A percentile compares a stretch with the other conserved stretches of the same genome.
Conservation (phyloP, 1,284 basidiomycete genomes). For the Malassezia globosa region DNA sequence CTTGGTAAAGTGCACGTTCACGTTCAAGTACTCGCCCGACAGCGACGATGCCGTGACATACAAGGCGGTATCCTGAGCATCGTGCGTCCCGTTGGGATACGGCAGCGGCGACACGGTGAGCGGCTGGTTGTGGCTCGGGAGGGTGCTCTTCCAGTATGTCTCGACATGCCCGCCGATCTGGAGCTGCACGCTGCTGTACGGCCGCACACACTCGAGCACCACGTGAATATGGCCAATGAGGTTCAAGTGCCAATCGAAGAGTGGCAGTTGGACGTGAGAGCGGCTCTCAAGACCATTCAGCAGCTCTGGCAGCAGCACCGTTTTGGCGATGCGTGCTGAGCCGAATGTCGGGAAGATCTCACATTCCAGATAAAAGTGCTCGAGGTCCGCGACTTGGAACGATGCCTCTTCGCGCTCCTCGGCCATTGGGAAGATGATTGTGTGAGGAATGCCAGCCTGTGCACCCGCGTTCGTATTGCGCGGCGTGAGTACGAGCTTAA, state of each 20-base stretch:
- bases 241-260: slow-evolving; percentile 83
- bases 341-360: slow-evolving; percentile 96
- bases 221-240: slow-evolving; percentile 91
- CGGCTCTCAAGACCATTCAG: slow-evolving; percentile 51
- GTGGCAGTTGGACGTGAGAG: slow-evolving; percentile 52
- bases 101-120: slow-evolving; percentile 1
- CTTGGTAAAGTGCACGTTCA: slow-evolving; percentile 79
- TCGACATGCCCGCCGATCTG: slow-evolving; percentile 72
- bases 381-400: slow-evolving; percentile 71
- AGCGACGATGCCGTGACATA: slow-evolving; percentile 72
- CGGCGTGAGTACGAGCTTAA: slow-evolving; percentile 85
- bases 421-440: slow-evolving; percentile 62
- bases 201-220: slow-evolving; percentile 73
- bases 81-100: slow-evolving; percentile 18
- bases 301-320: slow-evolving; percentile 68
- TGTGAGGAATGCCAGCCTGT: slow-evolving; percentile 50
- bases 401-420: slow-evolving; percentile 71
- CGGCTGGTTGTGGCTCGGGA: slow-evolving; percentile 23
- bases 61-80: slow-evolving; percentile 21
- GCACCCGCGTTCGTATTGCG: slow-evolving; percentile 63
- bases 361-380: slow-evolving; percentile 73
- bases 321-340: slow-evolving; percentile 91
- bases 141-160: slow-evolving; percentile 47
- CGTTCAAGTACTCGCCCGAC: slow-evolving; percentile 71
- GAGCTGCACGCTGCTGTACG: slow-evolving; percentile 85